Percentiles rank a stretch among this genome's conserved stretches.
Evolutionary conservation across 257 asterid genomes (phyloP).

Genomic region (Perilla frutescens): DNA sequence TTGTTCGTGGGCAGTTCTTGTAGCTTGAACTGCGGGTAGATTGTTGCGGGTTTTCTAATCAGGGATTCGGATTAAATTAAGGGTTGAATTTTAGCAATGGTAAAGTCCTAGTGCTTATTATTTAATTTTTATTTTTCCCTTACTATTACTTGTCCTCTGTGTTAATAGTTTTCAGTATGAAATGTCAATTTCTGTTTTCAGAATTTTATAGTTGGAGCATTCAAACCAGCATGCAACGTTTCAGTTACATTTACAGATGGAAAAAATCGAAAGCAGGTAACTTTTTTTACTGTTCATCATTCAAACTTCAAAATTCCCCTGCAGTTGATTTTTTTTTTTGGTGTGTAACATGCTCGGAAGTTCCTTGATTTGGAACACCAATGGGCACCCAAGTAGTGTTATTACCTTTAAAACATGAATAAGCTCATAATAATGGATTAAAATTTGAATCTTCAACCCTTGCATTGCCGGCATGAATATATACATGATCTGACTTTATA

Average conservation of each 20-base stretch:
- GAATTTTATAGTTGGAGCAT: conserved; percentile 92
- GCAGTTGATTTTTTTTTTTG: background rate
- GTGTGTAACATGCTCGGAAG: background rate
- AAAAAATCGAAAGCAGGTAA: conserved; percentile 84
- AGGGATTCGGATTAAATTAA: conserved; percentile 36
- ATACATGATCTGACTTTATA: background rate
- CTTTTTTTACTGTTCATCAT: conserved; percentile 14
- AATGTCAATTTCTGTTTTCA: conserved; percentile 36
- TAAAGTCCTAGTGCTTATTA: conserved; percentile 30
- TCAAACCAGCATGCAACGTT: conserved; percentile 90
- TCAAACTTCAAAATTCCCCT: conserved; percentile 1
- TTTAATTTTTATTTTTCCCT: background rate
- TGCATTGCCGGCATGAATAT: conserved; percentile 5
- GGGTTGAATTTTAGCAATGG: conserved; percentile 46
- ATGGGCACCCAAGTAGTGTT: background rate
- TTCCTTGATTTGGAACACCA: conserved; percentile 16
- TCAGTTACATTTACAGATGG: conserved; percentile 76
- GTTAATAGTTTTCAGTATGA: conserved; percentile 1
- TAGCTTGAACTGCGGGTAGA: conserved; percentile 38
- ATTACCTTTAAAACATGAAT: background rate
- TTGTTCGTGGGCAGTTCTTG: conserved; percentile 34
- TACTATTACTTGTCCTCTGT: background rate
- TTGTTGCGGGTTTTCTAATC: conserved; percentile 36
- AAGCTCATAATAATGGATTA: background rate
- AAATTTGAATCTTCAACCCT: conserved; percentile 20